Percentiles rank a stretch among this genome's conserved stretches.
Evolutionary conservation across 208 protist species (phyloP).

Genomic region (Angomonas ambiguus): DNA sequence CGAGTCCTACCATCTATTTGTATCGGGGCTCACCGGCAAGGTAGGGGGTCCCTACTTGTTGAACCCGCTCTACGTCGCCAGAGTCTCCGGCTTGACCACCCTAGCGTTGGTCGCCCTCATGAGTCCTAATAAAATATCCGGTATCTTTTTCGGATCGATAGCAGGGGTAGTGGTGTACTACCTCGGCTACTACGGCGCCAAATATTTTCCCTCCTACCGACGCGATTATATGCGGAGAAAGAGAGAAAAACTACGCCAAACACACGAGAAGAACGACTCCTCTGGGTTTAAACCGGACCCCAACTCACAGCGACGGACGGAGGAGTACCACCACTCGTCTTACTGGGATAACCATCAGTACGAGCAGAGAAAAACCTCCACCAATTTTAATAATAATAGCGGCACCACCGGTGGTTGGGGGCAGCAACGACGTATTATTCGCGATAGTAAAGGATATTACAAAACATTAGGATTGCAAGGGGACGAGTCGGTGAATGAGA

Average conservation of each 20-base stretch:
- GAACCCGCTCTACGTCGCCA: conserved; percentile 66
- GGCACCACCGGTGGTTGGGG: not conserved
- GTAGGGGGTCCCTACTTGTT: conserved; percentile 75
- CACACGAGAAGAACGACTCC: conserved; percentile 30
- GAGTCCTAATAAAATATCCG: conserved; percentile 65
- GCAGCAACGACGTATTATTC: not conserved
- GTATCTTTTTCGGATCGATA: conserved; percentile 41
- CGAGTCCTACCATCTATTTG: conserved; percentile 77
- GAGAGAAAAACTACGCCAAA: conserved; percentile 32
- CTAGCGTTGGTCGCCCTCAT: conserved; percentile 30
- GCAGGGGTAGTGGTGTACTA: conserved; percentile 55
- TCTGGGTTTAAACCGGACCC: conserved; percentile 48
- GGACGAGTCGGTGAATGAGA: conserved; percentile 85
- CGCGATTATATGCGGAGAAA: conserved; percentile 47
- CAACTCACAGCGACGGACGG: conserved; percentile 51
- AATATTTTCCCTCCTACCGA: conserved; percentile 41
- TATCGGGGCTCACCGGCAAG: conserved; percentile 51
- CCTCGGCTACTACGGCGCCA: conserved; percentile 55
- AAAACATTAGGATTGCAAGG: conserved; percentile 46
- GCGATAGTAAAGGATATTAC: conserved; percentile 76
- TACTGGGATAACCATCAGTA: conserved; percentile 83
- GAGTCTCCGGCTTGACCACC: conserved; percentile 29
- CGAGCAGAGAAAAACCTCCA: conserved; percentile 19
- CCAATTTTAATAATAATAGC: not conserved
- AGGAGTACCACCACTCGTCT: conserved; percentile 71